Base-by-base conservation (phyloP, 176 grass and related monocot genomes). In the Zoysia japonica region DNA sequence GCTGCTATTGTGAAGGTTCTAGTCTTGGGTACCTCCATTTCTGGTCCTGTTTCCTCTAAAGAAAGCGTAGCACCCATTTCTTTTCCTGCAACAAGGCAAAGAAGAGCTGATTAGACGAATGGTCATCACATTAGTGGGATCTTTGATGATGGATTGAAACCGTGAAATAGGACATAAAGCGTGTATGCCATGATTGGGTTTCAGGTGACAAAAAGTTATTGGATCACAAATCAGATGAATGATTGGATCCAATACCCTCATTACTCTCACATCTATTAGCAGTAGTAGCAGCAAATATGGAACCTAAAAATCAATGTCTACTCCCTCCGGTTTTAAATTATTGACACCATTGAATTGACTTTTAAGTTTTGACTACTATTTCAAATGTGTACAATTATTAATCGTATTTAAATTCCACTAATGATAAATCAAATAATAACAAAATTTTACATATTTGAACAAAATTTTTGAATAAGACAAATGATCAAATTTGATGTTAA, bases 21-120 rank as follows among this genome's bases (percentile, higher is more conserved):
- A 84, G 9, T 88, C 81, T 46, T 85, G 43, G 77, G 16, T 64
- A 3, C 11, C 59, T 66, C 59, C 82, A n/a, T 61, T 52, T 67
- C 11, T 77, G 66, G 67, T 44, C 53, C 72, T 85, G 37, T 85
- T 59, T 40, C 57, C 7, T 49, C 43, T 61, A 57, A 85, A 89
- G 72, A 89, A 89, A 60, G 81, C 78, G 61, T 89, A 89, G 72
- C 87, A 89, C 19, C 87, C 82, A 45, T 41, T 77, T 44, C 72
- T 80, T 77, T 89, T 81, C 38, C 87, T 89, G 78, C 49, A 51
- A 47, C n/a, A 81, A 81, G n/a, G 67, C 43, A 59, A 81, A 77
- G 10, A 3, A 16, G 11, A 16, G 70, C 15, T 76, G 1, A 50
- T 75, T 63, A 88, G 45, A 54, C 13, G 0, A 14, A 42, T 37